phyloP scores from a whole-genome alignment of 1,284 basidiomycete genomes.

The Tilletiopsis washingtonensis region DNA sequence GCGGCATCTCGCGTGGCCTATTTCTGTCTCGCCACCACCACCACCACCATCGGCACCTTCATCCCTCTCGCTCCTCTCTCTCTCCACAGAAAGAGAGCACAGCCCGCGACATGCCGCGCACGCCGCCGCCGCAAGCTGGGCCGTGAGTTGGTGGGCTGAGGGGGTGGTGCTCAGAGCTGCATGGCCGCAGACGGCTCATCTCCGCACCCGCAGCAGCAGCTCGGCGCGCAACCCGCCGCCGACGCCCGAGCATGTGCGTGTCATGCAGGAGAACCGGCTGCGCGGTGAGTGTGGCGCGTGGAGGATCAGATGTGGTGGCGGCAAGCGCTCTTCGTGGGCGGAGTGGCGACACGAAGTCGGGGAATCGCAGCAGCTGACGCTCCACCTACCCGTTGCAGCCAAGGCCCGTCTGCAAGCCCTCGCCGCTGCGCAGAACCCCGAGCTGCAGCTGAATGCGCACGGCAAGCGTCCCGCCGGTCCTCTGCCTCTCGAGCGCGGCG shows the following conservation, averaged over 20 bases:
- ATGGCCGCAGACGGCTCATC: too few species aligned
- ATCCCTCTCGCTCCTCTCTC: too few species aligned
- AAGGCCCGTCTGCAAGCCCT: conserved; percentile 5
- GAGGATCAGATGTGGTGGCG: neutral
- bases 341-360: conserved; percentile 9
- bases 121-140: too few species aligned
- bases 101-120: too few species aligned
- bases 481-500: conserved; percentile 10
- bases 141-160: too few species aligned
- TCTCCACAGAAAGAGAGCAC: too few species aligned
- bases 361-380: conserved; percentile 13
- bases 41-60: too few species aligned
- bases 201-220: too few species aligned
- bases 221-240: too few species aligned
- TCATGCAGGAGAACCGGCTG: conserved; percentile 10
- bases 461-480: conserved; percentile 7
- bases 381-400: conserved; percentile 7
- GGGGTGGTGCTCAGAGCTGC: too few species aligned
- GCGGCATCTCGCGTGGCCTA: too few species aligned
- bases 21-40: too few species aligned
- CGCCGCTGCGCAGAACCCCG: conserved; percentile 4
- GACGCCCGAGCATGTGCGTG: conserved; percentile 10
- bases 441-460: neutral
- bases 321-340: conserved; percentile 11
- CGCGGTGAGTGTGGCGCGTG: neutral